Evolutionary conservation across 257 asterid genomes (phyloP).

Genomic region (Paulownia fortunei): DNA sequence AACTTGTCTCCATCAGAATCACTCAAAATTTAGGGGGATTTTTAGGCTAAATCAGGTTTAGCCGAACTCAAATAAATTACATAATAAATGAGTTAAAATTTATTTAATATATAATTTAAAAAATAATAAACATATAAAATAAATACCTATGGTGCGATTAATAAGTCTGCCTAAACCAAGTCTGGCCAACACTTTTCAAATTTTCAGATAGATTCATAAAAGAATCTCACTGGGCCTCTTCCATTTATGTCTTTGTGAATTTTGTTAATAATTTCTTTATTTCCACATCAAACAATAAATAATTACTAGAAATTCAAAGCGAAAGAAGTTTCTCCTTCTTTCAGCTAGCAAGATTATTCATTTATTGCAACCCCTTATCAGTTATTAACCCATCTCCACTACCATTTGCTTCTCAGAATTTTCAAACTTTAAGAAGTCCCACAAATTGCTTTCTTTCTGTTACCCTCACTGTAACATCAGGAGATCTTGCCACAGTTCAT

Average conservation of each 20-base stretch:
- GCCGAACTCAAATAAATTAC: too few relatives aligned
- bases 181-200: slow-evolving; percentile 8
- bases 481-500: slow-evolving; percentile 22
- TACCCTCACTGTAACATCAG: neutral
- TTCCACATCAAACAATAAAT: slow-evolving; percentile 36
- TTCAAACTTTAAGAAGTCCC: neutral
- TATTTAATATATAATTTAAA: too few relatives aligned
- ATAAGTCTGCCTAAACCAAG: neutral
- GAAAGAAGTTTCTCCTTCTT: slow-evolving; percentile 42
- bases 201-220: slow-evolving; percentile 12
- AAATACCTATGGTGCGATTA: too few relatives aligned
- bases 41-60: too few relatives aligned
- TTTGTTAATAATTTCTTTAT: neutral
- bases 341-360: neutral
- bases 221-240: neutral
- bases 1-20: too few relatives aligned
- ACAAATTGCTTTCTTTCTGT: neutral
- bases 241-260: neutral
- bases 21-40: too few relatives aligned
- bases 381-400: neutral
- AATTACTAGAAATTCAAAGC: slow-evolving; percentile 29
- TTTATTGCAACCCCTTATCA: slow-evolving; percentile 12
- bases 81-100: too few relatives aligned
- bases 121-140: too few relatives aligned
- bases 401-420: slow-evolving; percentile 24